Base-by-base conservation (phyloP, 768 basidiomycete genomes). In the Kwoniella botswanensis region DNA sequence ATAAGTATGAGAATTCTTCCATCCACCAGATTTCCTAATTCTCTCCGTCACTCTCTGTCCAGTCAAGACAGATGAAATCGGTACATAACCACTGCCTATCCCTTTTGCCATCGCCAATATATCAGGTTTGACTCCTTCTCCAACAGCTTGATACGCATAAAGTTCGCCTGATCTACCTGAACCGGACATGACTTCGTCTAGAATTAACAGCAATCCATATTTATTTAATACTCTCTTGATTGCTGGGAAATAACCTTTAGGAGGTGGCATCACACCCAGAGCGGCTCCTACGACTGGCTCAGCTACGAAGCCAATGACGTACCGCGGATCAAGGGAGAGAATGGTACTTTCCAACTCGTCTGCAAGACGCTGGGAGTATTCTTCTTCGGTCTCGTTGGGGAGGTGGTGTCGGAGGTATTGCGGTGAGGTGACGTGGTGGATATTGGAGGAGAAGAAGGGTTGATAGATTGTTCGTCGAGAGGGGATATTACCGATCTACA, bases 301-400 rank as follows among this genome's bases (percentile, higher is more conserved):
- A 44, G 72, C 72, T 24, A 77, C 65, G 69, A 77, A 79, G 1
- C 70, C 76, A 11, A 77, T 75, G 41, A 79, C 70, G 21, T 71
- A 75, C 10, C 64, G 59, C 0, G 73, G 54, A 29, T 75, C 67
- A n/a, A 74, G 26, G 26, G 68, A 62, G 53, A 62, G 63, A 63
- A 76, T 73, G 65, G 75, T 76, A 18, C 18, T 52, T 41, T 79
- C 78, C 7, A 77, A 69, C 64, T 79, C 78, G 18, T 21, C 11
- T 7, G 72, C 67, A 2, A 79, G 66, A 10, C 78, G 62, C 3
- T 18, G 42, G 0, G 71, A 73, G 58, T 77, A 79, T 3, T 21
- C 35, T 29, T 67, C 63, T 54, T 79, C 74, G 29, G 55, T 50
- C 44, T 79, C 76, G 52, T 44, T 64, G 1, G 41, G 61, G 3